Evolutionary conservation across 2,329 filamentous ascomycete species (phyloP).

Genomic region (Colletotrichum tofieldiae): DNA sequence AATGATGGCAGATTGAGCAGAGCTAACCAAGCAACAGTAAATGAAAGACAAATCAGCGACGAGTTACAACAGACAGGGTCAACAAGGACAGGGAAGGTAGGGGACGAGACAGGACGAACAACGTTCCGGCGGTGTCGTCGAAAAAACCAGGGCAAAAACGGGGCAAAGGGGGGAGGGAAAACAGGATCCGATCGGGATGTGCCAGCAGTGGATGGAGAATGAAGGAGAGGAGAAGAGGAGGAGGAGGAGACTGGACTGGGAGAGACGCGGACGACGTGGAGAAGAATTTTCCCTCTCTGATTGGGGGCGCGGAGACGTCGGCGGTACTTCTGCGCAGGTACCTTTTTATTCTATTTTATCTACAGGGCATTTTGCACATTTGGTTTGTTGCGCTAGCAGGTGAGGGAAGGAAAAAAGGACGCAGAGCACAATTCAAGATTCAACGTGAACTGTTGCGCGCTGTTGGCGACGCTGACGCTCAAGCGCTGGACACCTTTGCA

Average conservation of each 20-base stretch:
- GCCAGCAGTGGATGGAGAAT: constrained; percentile 20
- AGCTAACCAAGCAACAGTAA: constrained; percentile 37
- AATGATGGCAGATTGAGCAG: constrained; percentile 40
- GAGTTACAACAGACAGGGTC: constrained; percentile 16
- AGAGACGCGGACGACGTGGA: constrained; percentile 6
- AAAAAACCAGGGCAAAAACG: constrained; percentile 28
- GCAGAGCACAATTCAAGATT: constrained; percentile 9
- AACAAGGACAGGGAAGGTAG: constrained; percentile 30
- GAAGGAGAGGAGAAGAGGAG: not conserved
- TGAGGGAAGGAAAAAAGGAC: not conserved
- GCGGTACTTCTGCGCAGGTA: constrained; percentile 28
- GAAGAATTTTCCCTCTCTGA: constrained; percentile 4
- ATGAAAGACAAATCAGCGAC: constrained; percentile 35
- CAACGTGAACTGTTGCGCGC: not conserved
- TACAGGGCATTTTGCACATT: not conserved
- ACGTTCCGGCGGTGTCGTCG: constrained; percentile 41
- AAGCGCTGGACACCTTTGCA: not conserved
- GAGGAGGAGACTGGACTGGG: not conserved
- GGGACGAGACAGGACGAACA: constrained; percentile 41
- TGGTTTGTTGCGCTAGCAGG: constrained; percentile 4
- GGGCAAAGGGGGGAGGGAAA: constrained; percentile 33
- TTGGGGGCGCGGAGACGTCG: constrained; percentile 33
- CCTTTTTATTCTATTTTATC: not conserved
- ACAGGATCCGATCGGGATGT: constrained; percentile 27
- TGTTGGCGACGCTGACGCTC: not conserved